Evolutionary conservation across 441 rosid species (phyloP).

Genomic region (Adansonia madagascariensis): DNA sequence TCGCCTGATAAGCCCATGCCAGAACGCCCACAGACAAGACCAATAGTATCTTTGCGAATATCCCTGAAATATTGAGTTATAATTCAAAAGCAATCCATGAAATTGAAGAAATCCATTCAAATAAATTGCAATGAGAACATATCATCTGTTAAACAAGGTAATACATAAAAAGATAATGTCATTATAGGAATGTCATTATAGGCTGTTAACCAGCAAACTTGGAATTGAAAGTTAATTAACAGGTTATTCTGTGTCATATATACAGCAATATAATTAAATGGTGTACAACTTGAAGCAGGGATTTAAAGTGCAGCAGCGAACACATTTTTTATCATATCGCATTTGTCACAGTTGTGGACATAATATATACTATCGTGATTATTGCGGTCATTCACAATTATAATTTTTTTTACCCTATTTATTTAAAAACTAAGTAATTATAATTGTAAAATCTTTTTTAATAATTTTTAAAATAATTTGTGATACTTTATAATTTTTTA

Average conservation of each 20-base stretch:
- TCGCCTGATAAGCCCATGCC: constrained; percentile 54
- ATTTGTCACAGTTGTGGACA: too few species aligned
- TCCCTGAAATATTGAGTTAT: constrained; percentile 33
- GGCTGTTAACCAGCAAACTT: not conserved
- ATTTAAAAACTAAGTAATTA: too few species aligned
- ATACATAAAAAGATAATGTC: not conserved
- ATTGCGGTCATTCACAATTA: too few species aligned
- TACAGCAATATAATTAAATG: not conserved
- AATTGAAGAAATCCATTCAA: not conserved
- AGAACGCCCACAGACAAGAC: constrained; percentile 44
- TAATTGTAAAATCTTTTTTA: too few species aligned
- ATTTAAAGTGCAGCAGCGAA: not conserved
- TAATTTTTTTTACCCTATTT: too few species aligned
- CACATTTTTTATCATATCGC: too few species aligned
- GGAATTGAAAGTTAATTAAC: not conserved
- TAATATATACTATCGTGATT: too few species aligned
- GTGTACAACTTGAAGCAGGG: not conserved
- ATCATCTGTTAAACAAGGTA: constrained; percentile 4
- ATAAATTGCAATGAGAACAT: not conserved
- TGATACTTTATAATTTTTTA: too few species aligned
- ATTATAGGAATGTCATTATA: not conserved
- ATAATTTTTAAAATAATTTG: too few species aligned
- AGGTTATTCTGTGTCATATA: not conserved
- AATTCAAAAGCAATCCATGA: not conserved
- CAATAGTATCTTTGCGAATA: constrained; percentile 33